A percentile compares a stretch with the other conserved stretches of the same genome.
phyloP scores from a whole-genome alignment of 1,139 yeast genomes.

The Saccharomyces hybrid region DNA sequence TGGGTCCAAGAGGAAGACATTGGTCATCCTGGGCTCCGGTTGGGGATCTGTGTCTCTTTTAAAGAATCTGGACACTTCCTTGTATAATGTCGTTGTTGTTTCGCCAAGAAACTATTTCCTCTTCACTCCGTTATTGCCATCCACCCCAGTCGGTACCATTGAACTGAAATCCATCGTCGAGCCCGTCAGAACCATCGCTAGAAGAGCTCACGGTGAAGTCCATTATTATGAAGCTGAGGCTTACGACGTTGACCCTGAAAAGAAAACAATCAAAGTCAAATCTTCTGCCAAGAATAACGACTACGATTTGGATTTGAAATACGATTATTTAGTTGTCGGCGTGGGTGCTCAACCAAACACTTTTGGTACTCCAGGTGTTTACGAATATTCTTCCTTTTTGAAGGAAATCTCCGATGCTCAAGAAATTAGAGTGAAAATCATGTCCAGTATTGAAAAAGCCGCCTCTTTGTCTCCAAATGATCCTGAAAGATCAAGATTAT shows the following conservation, averaged over 20 bases:
- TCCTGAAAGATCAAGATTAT: constrained; percentile 70
- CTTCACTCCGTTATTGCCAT: constrained; percentile 88
- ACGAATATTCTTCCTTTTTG: constrained; percentile 75
- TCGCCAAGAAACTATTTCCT: constrained; percentile 93
- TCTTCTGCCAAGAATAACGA: constrained; percentile 30
- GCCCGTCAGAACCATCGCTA: constrained; percentile 69
- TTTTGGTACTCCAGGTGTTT: constrained; percentile 89
- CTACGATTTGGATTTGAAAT: constrained; percentile 45
- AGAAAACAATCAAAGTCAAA: constrained; percentile 54
- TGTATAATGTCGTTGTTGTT: constrained; percentile 80
- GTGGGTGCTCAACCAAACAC: constrained; percentile 92
- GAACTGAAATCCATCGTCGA: constrained; percentile 86
- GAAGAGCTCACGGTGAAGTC: constrained; percentile 70
- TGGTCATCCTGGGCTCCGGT: constrained; percentile 87
- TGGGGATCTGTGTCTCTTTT: constrained; percentile 86
- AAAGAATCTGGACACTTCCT: constrained; percentile 76
- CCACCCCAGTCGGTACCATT: constrained; percentile 89
- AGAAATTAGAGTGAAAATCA: constrained; percentile 63
- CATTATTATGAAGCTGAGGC: constrained; percentile 89
- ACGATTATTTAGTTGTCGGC: constrained; percentile 78
- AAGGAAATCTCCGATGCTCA: constrained; percentile 82
- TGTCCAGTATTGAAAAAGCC: constrained; percentile 80
- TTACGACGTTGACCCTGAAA: constrained; percentile 64
- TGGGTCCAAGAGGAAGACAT: constrained; percentile 76
- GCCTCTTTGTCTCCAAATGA: constrained; percentile 66